phyloP scores from a whole-genome alignment of 306 rosid genomes.

The Malus domestica region DNA sequence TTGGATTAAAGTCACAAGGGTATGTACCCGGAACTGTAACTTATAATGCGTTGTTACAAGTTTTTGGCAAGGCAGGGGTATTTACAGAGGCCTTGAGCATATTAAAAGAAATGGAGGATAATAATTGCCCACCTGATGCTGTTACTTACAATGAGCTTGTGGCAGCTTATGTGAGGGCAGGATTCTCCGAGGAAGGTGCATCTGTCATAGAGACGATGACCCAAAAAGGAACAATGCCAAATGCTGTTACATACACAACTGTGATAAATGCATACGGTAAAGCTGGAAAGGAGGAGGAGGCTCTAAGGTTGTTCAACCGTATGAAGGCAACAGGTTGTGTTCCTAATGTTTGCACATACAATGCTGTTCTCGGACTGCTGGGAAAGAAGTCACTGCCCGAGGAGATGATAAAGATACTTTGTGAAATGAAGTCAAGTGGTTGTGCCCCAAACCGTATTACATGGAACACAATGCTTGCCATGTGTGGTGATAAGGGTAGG shows the following conservation, averaged over 20 bases:
- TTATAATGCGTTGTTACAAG: conserved; percentile 75
- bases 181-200: conserved; percentile 74
- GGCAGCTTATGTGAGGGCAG: conserved; percentile 83
- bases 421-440: conserved; percentile 77
- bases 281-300: conserved; percentile 69
- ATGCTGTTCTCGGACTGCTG: conserved; percentile 64
- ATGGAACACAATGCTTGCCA: conserved; percentile 92
- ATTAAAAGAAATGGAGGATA: conserved; percentile 80
- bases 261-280: conserved; percentile 79
- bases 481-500: conserved; percentile 78
- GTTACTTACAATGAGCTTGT: conserved; percentile 92
- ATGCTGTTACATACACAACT: conserved; percentile 86
- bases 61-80: conserved; percentile 84
- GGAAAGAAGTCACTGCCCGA: conserved; percentile 67
- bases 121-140: conserved; percentile 60
- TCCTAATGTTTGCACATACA: conserved; percentile 75
- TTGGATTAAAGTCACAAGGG: conserved; percentile 53
- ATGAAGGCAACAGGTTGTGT: conserved; percentile 90
- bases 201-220: conserved; percentile 75
- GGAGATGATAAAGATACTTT: conserved; percentile 62
- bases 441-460: conserved; percentile 79
- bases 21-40: conserved; percentile 78
- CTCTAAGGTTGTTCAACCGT: conserved; percentile 53
- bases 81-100: conserved; percentile 70
- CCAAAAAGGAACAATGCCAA: conserved; percentile 62